Evolutionary conservation across 331 rosid genomes (phyloP).

Genomic region (Cucumis variabilis): DNA sequence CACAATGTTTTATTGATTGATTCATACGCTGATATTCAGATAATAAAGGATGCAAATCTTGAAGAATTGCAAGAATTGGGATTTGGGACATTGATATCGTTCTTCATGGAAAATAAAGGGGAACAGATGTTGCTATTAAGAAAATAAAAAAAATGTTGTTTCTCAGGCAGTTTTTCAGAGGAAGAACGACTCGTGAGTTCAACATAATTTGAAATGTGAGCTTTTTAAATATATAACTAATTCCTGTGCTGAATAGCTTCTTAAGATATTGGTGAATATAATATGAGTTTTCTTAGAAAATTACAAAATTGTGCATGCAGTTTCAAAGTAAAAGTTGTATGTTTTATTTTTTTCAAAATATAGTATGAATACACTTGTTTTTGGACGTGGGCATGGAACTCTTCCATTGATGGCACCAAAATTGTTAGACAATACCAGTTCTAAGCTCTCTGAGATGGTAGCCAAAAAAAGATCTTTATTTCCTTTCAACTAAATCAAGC

Average conservation of each 20-base stretch:
- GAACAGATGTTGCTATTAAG: conserved; percentile 96
- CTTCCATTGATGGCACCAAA: too few relatives aligned
- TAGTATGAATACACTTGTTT: conserved; percentile 70
- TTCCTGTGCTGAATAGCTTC: too few relatives aligned
- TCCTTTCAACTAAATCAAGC: too few relatives aligned
- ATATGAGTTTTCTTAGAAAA: too few relatives aligned
- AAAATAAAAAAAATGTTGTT: conserved; percentile 95
- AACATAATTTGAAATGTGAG: conserved; percentile 23
- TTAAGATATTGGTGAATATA: too few relatives aligned
- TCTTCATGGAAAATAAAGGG: conserved; percentile 97
- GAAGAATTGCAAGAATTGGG: conserved; percentile 90
- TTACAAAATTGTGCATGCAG: conserved; percentile 6
- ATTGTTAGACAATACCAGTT: too few relatives aligned
- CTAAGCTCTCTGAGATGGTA: too few relatives aligned
- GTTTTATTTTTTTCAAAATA: conserved; percentile 2
- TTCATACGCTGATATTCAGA: conserved; percentile 61
- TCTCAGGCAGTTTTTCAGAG: conserved; percentile 80
- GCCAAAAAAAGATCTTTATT: too few relatives aligned
- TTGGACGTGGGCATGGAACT: too few relatives aligned
- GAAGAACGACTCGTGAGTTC: conserved; percentile 87
- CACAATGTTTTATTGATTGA: conserved; percentile 33
- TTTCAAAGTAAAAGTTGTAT: conserved; percentile 8
- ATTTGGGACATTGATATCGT: conserved; percentile 98
- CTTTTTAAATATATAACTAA: too few relatives aligned
- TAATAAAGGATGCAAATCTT: conserved; percentile 75